These are phyloP conservation scores for Lizanozyma gosingica DNA, from an alignment of 1,139 yeast species.

Conservation along the genomic window DNA sequence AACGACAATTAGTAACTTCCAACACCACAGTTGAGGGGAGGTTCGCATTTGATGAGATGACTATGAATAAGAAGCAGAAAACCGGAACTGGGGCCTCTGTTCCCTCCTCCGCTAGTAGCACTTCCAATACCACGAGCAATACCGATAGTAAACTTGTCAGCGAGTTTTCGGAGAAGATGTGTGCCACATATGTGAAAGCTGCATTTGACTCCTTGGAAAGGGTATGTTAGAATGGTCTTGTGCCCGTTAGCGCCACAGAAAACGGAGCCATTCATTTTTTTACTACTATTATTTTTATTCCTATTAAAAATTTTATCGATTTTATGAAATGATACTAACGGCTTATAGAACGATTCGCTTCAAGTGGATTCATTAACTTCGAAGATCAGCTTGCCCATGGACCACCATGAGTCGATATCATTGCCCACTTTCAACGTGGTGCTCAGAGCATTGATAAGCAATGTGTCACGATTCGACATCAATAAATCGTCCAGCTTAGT, in stretches of 20 bases:
- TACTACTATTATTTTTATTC: constrained; percentile 4
- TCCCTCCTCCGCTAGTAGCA: too few relatives aligned
- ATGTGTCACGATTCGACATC: constrained; percentile 32
- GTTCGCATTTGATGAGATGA: not conserved
- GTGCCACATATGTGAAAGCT: constrained; percentile 52
- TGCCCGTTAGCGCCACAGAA: too few relatives aligned
- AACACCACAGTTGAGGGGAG: not conserved
- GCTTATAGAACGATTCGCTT: constrained; percentile 23
- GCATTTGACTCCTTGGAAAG: constrained; percentile 65
- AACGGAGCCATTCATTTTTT: constrained; percentile 14
- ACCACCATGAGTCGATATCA: constrained; percentile 28
- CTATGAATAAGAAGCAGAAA: not conserved
- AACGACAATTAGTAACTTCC: not conserved
- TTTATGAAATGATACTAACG: constrained; percentile 15
- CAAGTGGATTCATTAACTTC: constrained; percentile 30
- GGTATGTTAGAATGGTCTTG: too few relatives aligned
- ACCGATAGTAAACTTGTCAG: not conserved
- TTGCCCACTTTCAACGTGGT: constrained; percentile 26
- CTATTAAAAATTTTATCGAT: constrained; percentile 39
- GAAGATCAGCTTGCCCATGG: constrained; percentile 25
- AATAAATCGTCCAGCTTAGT: constrained; percentile 24
- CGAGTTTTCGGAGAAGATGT: constrained; percentile 46
- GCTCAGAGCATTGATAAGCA: constrained; percentile 24
- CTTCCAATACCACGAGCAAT: not conserved
- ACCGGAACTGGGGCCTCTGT: not conserved